Evolutionary conservation across 352 stramenopile genomes (phyloP).

Genomic region (Pythium aquatile): DNA sequence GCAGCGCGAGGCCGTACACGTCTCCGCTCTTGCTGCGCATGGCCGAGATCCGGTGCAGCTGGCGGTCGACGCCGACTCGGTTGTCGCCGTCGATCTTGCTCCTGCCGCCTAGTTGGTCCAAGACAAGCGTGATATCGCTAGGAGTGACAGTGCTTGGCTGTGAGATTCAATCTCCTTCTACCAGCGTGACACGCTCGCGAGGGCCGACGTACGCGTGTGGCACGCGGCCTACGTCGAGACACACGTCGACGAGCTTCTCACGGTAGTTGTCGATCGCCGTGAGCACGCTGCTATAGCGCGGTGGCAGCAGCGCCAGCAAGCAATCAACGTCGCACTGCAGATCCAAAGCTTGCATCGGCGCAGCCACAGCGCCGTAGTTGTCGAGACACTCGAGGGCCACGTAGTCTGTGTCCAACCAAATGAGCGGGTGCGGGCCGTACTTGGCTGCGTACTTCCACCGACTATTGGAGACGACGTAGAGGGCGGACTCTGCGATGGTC

Average conservation of each 20-base stretch:
- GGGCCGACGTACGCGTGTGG: slow-evolving; percentile 35
- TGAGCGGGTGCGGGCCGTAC: slow-evolving; percentile 15
- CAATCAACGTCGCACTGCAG: slow-evolving; percentile 39
- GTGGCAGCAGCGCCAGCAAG: slow-evolving; percentile 34
- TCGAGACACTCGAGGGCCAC: slow-evolving; percentile 34
- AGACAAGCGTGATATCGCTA: slow-evolving; percentile 55
- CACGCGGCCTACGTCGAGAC: slow-evolving; percentile 35
- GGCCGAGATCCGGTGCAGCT: slow-evolving; percentile 80
- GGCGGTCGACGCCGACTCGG: slow-evolving; percentile 58
- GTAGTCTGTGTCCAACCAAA: slow-evolving; percentile 39
- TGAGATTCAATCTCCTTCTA: not conserved
- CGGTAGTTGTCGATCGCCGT: slow-evolving; percentile 23
- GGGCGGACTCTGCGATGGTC: no score
- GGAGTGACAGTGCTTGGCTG: slow-evolving; percentile 24
- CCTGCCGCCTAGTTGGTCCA: slow-evolving; percentile 39
- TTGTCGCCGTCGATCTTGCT: slow-evolving; percentile 75
- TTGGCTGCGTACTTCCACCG: slow-evolving; percentile 29
- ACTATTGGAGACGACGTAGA: not conserved
- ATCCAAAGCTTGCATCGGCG: slow-evolving; percentile 6
- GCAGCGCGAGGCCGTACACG: slow-evolving; percentile 72
- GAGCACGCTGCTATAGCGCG: slow-evolving; percentile 28
- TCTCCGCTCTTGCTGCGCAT: slow-evolving; percentile 57
- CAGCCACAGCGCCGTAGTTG: no score
- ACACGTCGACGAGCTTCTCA: slow-evolving; percentile 37
- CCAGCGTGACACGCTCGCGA: slow-evolving; percentile 23